A percentile compares a stretch with the other conserved stretches of the same genome.
Evolutionary conservation across 1,284 basidiomycete genomes (phyloP).

Genomic region (Cutaneotrichosporon arboriforme): DNA sequence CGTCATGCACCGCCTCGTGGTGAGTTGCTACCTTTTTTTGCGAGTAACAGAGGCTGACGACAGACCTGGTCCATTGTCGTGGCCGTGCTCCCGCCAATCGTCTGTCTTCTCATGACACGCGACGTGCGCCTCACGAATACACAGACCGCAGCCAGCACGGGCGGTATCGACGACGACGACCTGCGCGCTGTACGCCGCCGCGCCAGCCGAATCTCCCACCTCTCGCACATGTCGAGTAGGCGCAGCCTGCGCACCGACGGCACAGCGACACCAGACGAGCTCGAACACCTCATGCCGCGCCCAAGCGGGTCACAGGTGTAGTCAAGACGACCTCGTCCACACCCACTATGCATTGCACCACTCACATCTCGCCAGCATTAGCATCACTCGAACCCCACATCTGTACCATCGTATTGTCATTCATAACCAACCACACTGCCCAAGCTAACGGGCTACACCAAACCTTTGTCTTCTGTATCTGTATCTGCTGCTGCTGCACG

Average conservation of each 20-base stretch:
- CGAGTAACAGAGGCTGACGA: no score
- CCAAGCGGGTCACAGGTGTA: not conserved
- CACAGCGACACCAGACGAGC: constrained; percentile 2
- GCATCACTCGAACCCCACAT: not conserved
- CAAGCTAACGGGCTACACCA: not conserved
- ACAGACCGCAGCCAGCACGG: constrained; percentile 49
- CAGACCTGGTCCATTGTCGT: constrained; percentile 36
- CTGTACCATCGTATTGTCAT: not conserved
- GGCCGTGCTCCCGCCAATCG: constrained; percentile 45
- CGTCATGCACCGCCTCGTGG: constrained; percentile 43
- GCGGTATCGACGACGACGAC: not conserved
- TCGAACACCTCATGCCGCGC: not conserved
- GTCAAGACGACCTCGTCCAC: no score
- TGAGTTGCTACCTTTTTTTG: not conserved
- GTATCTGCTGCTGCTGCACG: no score
- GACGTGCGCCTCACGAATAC: constrained; percentile 49
- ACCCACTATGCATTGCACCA: no score
- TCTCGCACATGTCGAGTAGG: not conserved
- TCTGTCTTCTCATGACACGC: constrained; percentile 42
- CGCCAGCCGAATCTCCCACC: not conserved
- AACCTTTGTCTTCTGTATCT: not conserved
- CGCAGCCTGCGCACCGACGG: constrained; percentile 1
- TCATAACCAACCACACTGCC: not conserved
- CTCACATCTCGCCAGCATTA: no score
- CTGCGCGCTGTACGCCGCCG: not conserved